A percentile compares a stretch with the other conserved stretches of the same genome.
phyloP scores from a whole-genome alignment of 164 flowering plant species.

The Echeveria elegans region DNA sequence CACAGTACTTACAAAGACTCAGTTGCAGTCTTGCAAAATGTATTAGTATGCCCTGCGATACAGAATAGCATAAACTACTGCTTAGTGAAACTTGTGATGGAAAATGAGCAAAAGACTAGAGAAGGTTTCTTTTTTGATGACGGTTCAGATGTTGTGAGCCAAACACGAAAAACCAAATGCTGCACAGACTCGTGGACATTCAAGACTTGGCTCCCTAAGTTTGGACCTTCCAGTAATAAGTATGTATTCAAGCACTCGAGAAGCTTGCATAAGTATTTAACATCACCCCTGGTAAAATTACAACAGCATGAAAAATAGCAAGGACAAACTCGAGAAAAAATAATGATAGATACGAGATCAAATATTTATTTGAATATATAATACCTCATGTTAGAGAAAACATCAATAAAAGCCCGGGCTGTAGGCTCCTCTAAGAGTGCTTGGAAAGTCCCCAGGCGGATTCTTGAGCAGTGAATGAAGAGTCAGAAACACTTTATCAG shows the following conservation, averaged over 20 bases:
- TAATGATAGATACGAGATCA: constrained; percentile 6
- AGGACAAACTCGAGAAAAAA: constrained; percentile 4
- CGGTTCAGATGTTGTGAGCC: constrained; percentile 70
- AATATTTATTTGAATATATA: not conserved
- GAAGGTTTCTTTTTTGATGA: constrained; percentile 25
- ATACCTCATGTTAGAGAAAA: constrained; percentile 63
- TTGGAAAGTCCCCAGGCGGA: constrained; percentile 88
- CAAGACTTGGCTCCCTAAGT: constrained; percentile 48
- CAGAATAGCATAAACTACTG: not conserved
- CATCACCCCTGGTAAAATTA: constrained; percentile 53
- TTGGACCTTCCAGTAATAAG: constrained; percentile 84
- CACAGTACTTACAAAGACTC: constrained; percentile 50
- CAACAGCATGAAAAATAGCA: not conserved
- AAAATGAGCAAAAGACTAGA: not conserved
- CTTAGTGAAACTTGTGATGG: not conserved
- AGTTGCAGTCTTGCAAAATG: constrained; percentile 68
- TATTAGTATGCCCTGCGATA: constrained; percentile 56
- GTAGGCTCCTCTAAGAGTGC: constrained; percentile 51
- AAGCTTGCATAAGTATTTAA: constrained; percentile 70
- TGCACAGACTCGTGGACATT: constrained; percentile 66
- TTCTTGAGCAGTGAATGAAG: constrained; percentile 85
- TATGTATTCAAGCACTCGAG: constrained; percentile 77
- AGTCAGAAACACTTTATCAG: constrained; percentile 68
- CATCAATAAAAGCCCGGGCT: constrained; percentile 43
- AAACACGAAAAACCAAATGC: constrained; percentile 57